phyloP scores from a whole-genome alignment of 106 monocot genomes.

The Allium fistulosum region DNA sequence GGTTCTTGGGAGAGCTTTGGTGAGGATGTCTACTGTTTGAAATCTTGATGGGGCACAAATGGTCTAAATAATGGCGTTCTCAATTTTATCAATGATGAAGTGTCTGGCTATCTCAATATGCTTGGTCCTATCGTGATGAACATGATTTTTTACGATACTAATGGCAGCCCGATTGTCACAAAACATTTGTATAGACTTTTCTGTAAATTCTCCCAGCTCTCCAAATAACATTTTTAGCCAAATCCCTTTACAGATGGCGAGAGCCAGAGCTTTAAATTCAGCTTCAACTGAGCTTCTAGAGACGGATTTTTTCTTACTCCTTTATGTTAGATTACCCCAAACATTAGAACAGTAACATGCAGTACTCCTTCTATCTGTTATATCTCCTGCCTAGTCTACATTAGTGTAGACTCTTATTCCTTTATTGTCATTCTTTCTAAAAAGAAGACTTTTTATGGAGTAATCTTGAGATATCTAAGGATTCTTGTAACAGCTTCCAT shows the following conservation, averaged over 20 bases:
- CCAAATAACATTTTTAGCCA: background rate
- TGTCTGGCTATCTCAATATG: conserved; percentile 1
- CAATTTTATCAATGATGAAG: background rate
- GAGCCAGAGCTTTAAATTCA: background rate
- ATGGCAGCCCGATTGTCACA: too few species aligned
- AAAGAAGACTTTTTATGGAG: background rate
- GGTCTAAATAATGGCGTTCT: background rate
- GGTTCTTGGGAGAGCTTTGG: too few species aligned
- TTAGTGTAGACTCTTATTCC: background rate
- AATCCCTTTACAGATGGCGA: background rate
- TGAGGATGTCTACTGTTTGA: too few species aligned
- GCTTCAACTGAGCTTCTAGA: background rate
- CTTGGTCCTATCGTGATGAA: conserved; percentile 10
- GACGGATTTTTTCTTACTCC: background rate
- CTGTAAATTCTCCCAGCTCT: background rate
- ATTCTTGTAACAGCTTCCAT: background rate
- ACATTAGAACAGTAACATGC: background rate
- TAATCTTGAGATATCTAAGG: conserved; percentile 1
- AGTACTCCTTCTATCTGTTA: background rate
- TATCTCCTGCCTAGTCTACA: background rate
- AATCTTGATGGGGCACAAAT: too few species aligned
- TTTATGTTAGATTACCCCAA: background rate
- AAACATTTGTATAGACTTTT: too few species aligned
- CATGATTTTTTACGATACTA: background rate
- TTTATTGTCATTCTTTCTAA: background rate